Conservation (phyloP, 2,329 filamentous ascomycete species). For the Neurospora sp. region DNA sequence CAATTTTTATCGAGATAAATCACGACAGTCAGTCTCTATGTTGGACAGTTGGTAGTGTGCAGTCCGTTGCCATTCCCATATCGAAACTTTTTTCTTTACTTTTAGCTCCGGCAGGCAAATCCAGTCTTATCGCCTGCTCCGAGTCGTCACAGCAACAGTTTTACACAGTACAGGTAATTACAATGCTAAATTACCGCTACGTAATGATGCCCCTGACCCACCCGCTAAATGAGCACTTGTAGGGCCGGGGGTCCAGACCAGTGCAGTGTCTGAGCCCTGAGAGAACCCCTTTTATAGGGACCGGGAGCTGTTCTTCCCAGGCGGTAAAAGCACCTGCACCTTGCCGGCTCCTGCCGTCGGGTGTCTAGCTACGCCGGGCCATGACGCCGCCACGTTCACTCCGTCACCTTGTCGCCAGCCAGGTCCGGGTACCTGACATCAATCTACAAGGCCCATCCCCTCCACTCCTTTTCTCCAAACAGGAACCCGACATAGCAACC, state of each 20-base stretch:
- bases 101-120: not conserved
- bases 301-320: not conserved
- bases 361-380: not conserved
- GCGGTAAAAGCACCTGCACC: not conserved
- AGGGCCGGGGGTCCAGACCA: not conserved
- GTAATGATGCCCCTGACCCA: not conserved
- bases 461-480: not conserved
- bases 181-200: not conserved
- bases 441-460: not conserved
- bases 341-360: not conserved
- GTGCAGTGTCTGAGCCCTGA: not conserved
- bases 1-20: not conserved
- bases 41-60: not conserved
- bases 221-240: not conserved
- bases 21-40: not conserved
- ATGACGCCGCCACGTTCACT: not conserved
- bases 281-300: not conserved
- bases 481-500: not conserved
- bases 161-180: not conserved
- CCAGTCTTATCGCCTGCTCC: not conserved
- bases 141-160: not conserved
- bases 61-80: not conserved
- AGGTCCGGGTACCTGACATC: not conserved
- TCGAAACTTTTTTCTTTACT: not conserved
- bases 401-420: not conserved